A percentile compares a stretch with the other conserved stretches of the same genome.
Conservation (phyloP, 2,329 filamentous ascomycete species). For the Epichloe gansuensis region DNA sequence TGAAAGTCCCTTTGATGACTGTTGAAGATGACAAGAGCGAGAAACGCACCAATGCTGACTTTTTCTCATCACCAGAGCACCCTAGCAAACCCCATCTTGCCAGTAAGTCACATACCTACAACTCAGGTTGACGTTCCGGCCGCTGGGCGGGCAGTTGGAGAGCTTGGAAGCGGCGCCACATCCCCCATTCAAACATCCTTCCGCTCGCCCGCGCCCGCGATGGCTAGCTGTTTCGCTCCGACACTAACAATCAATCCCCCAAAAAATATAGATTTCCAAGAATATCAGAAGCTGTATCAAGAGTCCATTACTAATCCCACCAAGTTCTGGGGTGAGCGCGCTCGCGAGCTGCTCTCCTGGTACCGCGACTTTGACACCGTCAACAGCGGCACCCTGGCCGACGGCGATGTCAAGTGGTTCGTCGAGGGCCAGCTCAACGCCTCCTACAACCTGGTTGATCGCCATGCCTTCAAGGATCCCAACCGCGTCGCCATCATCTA, state of each 20-base stretch:
- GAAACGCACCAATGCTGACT: constrained; percentile 2
- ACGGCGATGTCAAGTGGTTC: constrained; percentile 90
- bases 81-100: constrained; percentile 55
- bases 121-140: neutral
- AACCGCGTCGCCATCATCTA: constrained; percentile 95
- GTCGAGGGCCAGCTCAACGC: constrained; percentile 87
- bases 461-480: constrained; percentile 90
- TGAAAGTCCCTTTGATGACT: neutral
- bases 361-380: constrained; percentile 86
- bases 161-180: neutral
- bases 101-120: constrained; percentile 32
- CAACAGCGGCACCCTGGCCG: constrained; percentile 57
- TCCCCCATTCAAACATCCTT: constrained; percentile 4
- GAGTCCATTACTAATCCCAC: constrained; percentile 84
- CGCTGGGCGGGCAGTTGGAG: neutral
- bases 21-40: neutral
- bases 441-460: constrained; percentile 93
- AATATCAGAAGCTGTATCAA: constrained; percentile 56
- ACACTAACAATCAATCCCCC: neutral
- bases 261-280: constrained; percentile 42
- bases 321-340: constrained; percentile 78
- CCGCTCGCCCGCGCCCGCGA: constrained; percentile 4
- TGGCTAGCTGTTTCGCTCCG: neutral
- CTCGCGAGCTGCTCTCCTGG: constrained; percentile 83
- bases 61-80: constrained; percentile 42